Base-by-base conservation (phyloP, 768 basidiomycete species). In the Termitomyces sp. region DNA sequence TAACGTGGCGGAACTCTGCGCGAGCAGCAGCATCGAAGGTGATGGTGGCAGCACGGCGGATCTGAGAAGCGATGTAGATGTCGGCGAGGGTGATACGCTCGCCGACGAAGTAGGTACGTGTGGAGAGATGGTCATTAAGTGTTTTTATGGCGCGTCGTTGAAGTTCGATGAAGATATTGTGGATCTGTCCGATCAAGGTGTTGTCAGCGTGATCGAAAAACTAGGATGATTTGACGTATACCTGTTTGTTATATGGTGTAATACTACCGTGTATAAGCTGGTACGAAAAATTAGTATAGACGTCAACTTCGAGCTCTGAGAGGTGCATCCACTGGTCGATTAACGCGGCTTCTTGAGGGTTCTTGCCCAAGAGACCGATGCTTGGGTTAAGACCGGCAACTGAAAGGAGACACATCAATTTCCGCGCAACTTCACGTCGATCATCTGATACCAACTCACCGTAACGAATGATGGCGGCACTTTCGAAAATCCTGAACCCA, bases 81-180 rank as follows among this genome's bases (percentile, higher is more conserved):
- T 99, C 97, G 62, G 95, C 97, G 52, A 96, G 81, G 62, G 94
- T 92, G 80, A 98, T 89, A 67, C 96, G 91, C 70, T 99, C 93
- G 63, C 87, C 88, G 57, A 94, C 94, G 67, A 98, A 83, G 83
- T 85, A 98, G 47, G 96, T 99, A 68, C 83, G 85, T 55, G 83
- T 78, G 52, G 78, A 70, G 67, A 99, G 85, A 76, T 90, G 81
- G 31, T 74, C 72, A 65, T 98, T 83, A 57, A 98, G 79, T 61
- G 84, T 85, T 44, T 75, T 75, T 54, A 96, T 78, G n/a, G 83
- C 73, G 46, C 82, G 79, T 36, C 72, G 62, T 66, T 87, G 79
- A 49, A 79, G 81, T 49, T 89, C 87, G 13, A 74, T 64, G 60
- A 83, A 69, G 42, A 59, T 50, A 46, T 70, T 81, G 73, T 93